Evolutionary conservation across 2,329 filamentous ascomycete species (phyloP), one percentile per base, ranked within the genome.

Genomic region (Aotearoamyces nothofagi): DNA sequence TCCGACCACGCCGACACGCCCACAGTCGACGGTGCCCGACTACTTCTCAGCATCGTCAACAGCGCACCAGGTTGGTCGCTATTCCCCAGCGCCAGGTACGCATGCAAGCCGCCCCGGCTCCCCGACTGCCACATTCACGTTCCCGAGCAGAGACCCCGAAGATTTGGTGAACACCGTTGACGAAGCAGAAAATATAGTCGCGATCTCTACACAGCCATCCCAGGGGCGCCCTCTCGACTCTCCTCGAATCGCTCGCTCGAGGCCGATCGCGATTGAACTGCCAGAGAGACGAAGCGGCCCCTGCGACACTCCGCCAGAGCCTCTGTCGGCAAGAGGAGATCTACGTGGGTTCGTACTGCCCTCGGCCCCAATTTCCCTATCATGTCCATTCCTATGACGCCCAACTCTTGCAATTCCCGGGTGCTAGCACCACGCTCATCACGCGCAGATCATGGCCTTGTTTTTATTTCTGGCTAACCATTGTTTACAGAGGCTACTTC

Each of bases 291-390:
- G 57, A 51, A 26, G 49, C 49, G 34, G 46, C 55, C 52, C 54
- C 27, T 44, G 51, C 25, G 53, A 54, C 40, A 64, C 57, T 14
- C 58, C 58, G 12, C 57, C 54, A 13, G 59, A 60, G 37, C 61
- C 59, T 36, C 48, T 74, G 13, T 69, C 68, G 15, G 69, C 63
- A 24, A 57, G 69, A 31, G 69, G 69, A 29, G 69, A 74, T 46
- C 43, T 68, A 27, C 58, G 56, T 44, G 67, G 68, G 69, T 73
- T 61, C 45, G 61, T 55, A 30, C 25, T n/a, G n/a, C n/a, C n/a
- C n/a, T n/a, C n/a, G n/a, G n/a, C n/a, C n/a, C n/a, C n/a, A n/a
- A n/a, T n/a, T n/a, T n/a, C n/a, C n/a, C n/a, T n/a, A n/a, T n/a
- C n/a, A n/a, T n/a, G n/a, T n/a, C n/a, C n/a, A n/a, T n/a, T n/a